Conservation (phyloP, 441 rosid genomes). For the Theobroma grandiflorum region DNA sequence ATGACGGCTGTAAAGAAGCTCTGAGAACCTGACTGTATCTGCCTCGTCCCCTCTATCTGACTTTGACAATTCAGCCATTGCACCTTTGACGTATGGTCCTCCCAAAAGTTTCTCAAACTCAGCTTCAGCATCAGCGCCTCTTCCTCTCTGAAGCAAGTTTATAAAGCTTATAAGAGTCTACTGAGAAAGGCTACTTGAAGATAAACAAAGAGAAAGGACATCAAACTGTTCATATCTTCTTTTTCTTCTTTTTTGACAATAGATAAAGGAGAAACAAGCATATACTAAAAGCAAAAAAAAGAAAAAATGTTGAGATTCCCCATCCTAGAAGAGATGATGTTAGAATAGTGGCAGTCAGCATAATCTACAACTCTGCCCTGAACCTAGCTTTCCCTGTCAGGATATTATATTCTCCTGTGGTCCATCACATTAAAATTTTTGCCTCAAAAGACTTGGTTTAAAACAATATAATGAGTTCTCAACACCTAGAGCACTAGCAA, state of each 20-base stretch:
- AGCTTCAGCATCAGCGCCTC: slow-evolving; percentile 71
- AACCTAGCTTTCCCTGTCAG: slow-evolving; percentile 5
- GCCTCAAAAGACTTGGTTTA: not conserved
- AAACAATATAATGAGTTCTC: not conserved
- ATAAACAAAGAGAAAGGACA: slow-evolving; percentile 11
- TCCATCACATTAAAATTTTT: slow-evolving; percentile 7
- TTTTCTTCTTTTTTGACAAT: not conserved
- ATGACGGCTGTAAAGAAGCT: slow-evolving; percentile 64
- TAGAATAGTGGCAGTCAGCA: not conserved
- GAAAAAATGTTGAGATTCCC: not conserved
- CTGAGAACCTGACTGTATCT: slow-evolving; percentile 59
- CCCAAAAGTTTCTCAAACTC: slow-evolving; percentile 72
- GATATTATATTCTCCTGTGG: not conserved
- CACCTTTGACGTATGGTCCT: slow-evolving; percentile 60
- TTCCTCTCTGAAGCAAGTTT: slow-evolving; percentile 60
- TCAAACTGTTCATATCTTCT: not conserved
- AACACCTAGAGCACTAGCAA: not conserved
- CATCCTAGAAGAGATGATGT: slow-evolving; percentile 1
- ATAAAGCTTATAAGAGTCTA: slow-evolving; percentile 25
- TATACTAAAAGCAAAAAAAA: not conserved
- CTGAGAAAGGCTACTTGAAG: slow-evolving; percentile 4
- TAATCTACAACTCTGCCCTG: not conserved
- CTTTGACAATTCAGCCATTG: slow-evolving; percentile 68
- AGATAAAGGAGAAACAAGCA: slow-evolving; percentile 1
- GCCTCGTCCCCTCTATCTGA: slow-evolving; percentile 65